These are phyloP conservation scores for Apophysomyces ossiformis DNA, from an alignment of 371 early-diverging fungal species.

Conservation along the genomic window DNA sequence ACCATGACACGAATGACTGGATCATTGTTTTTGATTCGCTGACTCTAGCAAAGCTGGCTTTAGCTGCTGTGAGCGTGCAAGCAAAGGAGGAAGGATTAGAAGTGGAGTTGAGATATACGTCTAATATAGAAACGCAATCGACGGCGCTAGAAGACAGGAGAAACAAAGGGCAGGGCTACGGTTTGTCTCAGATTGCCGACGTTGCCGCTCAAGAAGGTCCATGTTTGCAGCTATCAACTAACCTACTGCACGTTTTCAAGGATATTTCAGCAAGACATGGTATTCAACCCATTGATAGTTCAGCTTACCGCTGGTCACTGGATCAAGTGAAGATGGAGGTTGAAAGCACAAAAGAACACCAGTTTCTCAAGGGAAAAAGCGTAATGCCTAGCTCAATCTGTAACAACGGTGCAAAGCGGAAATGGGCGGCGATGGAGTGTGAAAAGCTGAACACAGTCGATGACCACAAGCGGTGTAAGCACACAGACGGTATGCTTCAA, in stretches of 20 bases:
- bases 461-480: background rate
- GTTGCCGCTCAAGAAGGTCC: background rate
- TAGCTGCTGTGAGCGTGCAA: constrained; percentile 29
- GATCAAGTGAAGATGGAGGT: no score
- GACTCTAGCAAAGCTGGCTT: constrained; percentile 54
- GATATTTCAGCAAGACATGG: background rate
- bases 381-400: no score
- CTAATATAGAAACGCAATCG: background rate
- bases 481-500: no score
- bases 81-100: background rate
- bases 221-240: background rate
- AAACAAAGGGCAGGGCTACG: background rate
- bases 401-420: background rate
- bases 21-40: constrained; percentile 60
- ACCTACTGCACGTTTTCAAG: background rate
- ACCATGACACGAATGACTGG: constrained; percentile 64
- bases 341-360: no score
- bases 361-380: no score
- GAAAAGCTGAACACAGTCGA: background rate
- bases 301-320: no score
- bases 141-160: no score
- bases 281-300: background rate
- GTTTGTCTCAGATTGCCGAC: background rate
- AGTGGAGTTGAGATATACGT: background rate
- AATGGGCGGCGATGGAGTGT: background rate